phyloP scores from a whole-genome alignment of 2,329 filamentous ascomycete genomes.

The Colletotrichum brevisporum region DNA sequence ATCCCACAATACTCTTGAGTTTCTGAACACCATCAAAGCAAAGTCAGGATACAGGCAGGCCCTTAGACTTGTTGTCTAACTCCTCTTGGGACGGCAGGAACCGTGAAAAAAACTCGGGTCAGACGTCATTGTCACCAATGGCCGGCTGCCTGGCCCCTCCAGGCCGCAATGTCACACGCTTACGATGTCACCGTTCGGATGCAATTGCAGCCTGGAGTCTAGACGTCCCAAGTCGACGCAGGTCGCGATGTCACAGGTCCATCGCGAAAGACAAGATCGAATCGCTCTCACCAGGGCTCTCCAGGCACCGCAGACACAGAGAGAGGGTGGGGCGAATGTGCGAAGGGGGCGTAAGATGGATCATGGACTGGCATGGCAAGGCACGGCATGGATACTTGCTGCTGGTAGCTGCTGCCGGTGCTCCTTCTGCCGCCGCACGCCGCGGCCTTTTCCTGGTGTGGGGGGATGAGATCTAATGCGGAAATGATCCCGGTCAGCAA shows the following conservation, averaged over 20 bases:
- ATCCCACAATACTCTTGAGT: background rate
- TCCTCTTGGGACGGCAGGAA: background rate
- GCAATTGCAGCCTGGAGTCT: slow-evolving; percentile 3
- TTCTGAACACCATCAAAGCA: background rate
- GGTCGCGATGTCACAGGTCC: background rate
- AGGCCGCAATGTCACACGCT: slow-evolving; percentile 4
- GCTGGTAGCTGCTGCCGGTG: background rate
- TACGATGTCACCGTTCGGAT: background rate
- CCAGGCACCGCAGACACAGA: slow-evolving; percentile 1
- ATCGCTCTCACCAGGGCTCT: background rate
- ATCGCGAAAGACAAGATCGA: slow-evolving; percentile 3
- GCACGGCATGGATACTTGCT: too few relatives aligned
- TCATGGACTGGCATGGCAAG: too few relatives aligned
- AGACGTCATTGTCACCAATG: slow-evolving; percentile 12
- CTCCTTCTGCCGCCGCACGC: background rate
- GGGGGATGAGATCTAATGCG: slow-evolving; percentile 16
- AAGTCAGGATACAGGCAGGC: background rate
- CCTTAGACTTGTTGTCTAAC: background rate
- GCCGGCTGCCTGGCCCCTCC: slow-evolving; percentile 10
- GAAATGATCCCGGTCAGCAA: slow-evolving; percentile 24
- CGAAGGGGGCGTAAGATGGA: too few relatives aligned
- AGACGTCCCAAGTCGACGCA: slow-evolving; percentile 29
- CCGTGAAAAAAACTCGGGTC: background rate
- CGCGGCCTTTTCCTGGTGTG: background rate
- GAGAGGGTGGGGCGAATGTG: background rate